phyloP scores from a whole-genome alignment of 1,284 basidiomycete species.

The Tilletia setariae region DNA sequence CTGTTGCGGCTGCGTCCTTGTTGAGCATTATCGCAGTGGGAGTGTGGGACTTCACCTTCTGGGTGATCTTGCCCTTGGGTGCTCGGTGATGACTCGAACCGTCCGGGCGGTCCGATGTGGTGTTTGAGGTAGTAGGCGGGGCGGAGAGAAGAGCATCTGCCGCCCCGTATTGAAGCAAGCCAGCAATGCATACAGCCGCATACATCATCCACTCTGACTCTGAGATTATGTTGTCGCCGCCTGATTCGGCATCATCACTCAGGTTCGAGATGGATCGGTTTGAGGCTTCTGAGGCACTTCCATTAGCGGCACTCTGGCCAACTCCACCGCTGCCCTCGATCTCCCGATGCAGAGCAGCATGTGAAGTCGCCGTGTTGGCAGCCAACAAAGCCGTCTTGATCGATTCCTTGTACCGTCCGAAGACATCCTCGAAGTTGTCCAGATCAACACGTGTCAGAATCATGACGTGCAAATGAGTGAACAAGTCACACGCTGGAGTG shows the following conservation, averaged over 20 bases:
- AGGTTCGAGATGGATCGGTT: background rate
- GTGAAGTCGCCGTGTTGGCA: conserved; percentile 8
- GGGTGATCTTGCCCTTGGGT: conserved; percentile 33
- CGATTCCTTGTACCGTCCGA: conserved; percentile 66
- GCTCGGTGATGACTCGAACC: conserved; percentile 22
- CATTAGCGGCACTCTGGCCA: too few species aligned
- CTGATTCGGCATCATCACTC: background rate
- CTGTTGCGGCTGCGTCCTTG: conserved; percentile 28
- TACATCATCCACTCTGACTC: conserved; percentile 96
- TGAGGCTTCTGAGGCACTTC: background rate
- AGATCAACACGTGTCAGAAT: conserved; percentile 89
- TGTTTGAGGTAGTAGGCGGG: background rate
- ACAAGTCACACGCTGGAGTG: conserved; percentile 73
- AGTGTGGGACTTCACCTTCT: conserved; percentile 56
- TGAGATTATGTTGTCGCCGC: conserved; percentile 55
- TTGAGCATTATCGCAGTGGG: conserved; percentile 32
- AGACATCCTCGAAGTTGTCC: conserved; percentile 77
- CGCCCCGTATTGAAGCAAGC: conserved; percentile 84
- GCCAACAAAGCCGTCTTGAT: conserved; percentile 50
- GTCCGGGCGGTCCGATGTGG: conserved; percentile 54
- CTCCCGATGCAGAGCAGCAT: too few species aligned
- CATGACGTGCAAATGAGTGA: conserved; percentile 89
- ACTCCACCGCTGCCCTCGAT: background rate
- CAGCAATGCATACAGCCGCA: conserved; percentile 79
- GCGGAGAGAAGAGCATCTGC: conserved; percentile 65